These are phyloP conservation scores for Whalleya microplaca DNA, from an alignment of 2,329 filamentous ascomycete species.

Conservation along the genomic window DNA sequence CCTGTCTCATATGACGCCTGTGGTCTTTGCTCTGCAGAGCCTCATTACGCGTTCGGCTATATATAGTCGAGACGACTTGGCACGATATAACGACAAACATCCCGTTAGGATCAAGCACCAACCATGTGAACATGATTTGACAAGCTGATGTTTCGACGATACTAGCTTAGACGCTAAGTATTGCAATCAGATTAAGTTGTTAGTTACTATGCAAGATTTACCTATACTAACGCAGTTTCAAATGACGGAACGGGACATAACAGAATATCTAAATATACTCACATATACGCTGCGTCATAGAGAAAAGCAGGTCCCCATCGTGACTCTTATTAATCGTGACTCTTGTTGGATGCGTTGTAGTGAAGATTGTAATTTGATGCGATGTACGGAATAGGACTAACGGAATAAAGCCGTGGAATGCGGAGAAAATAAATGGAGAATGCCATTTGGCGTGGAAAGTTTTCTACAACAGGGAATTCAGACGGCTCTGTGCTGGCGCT, in stretches of 20 bases:
- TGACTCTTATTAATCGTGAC: too few relatives aligned
- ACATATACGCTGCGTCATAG: too few relatives aligned
- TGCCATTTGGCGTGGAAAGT: neutral
- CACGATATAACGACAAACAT: neutral
- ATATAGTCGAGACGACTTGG: neutral
- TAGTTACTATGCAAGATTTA: too few relatives aligned
- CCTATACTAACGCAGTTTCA: too few relatives aligned
- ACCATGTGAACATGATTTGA: neutral
- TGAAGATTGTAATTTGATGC: neutral
- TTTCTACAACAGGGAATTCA: neutral
- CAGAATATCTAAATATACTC: too few relatives aligned
- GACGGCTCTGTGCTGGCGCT: conserved; percentile 9
- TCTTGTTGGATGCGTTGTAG: too few relatives aligned
- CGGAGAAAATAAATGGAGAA: neutral
- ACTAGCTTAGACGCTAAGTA: neutral
- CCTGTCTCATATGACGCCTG: neutral
- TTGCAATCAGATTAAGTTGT: neutral
- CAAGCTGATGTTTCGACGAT: neutral
- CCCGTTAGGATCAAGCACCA: neutral
- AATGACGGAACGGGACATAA: too few relatives aligned
- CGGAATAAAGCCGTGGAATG: neutral
- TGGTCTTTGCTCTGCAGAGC: neutral
- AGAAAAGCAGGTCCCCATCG: too few relatives aligned
- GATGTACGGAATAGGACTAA: neutral
- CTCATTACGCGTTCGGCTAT: neutral